These are phyloP conservation scores for Wickerhamiella azyma DNA, from an alignment of 805 yeast genomes.

Conservation along the genomic window DNA sequence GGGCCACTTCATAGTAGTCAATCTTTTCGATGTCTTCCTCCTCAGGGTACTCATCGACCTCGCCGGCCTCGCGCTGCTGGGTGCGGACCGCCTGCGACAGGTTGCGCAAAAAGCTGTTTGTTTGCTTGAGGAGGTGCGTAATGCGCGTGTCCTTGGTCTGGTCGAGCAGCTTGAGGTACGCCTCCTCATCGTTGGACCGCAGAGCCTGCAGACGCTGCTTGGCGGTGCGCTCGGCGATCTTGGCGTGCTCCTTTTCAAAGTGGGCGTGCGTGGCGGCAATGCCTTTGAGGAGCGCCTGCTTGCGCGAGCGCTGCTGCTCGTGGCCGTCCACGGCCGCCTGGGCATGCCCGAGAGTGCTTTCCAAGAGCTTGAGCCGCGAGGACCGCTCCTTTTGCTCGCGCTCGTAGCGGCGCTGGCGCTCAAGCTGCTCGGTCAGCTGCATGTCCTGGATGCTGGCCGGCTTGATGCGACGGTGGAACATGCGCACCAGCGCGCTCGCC, in stretches of 20 bases:
- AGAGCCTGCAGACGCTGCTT: conserved; percentile 96
- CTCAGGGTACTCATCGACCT: conserved; percentile 4
- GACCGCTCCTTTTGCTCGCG: conserved; percentile 28
- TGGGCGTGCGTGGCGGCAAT: conserved; percentile 48
- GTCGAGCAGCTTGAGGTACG: conserved; percentile 83
- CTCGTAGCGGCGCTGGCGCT: conserved; percentile 29
- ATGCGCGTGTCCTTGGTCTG: conserved; percentile 97
- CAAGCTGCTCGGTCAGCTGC: conserved; percentile 40
- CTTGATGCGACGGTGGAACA: conserved; percentile 68
- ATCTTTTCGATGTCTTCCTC: conserved; percentile 35
- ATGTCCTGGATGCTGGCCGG: conserved; percentile 47
- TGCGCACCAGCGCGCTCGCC: conserved; percentile 57
- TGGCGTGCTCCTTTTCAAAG: conserved; percentile 79
- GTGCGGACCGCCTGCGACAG: conserved; percentile 80
- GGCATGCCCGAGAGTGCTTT: conserved; percentile 19
- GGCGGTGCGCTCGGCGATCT: conserved; percentile 82
- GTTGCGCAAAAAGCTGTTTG: conserved; percentile 80
- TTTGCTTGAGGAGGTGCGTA: conserved; percentile 82
- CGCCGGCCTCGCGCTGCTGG: conserved; percentile 43
- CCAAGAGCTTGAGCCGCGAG: conserved; percentile 23
- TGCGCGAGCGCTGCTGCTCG: conserved; percentile 16
- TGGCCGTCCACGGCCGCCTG: conserved; percentile 18
- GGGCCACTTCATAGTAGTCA: conserved; percentile 91
- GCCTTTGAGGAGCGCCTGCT: conserved; percentile 21
- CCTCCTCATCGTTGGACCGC: conserved; percentile 94